Conservation (phyloP, 202 grass and related monocot species). For the Miscanthus sacchariflorus region DNA sequence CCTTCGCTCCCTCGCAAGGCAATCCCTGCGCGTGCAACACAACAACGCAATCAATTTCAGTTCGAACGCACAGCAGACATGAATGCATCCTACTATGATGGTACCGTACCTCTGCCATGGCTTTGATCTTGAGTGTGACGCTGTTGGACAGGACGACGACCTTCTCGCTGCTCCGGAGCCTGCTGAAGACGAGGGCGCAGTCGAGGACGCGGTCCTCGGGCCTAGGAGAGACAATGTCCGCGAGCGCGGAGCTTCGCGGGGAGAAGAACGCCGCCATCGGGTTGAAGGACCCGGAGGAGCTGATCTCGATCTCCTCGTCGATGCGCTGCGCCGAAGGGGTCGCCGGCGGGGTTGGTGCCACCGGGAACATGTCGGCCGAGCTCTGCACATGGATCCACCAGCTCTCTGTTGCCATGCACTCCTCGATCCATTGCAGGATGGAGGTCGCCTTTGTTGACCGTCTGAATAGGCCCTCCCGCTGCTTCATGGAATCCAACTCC, state of each 20-base stretch:
- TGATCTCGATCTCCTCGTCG: slow-evolving; percentile 27
- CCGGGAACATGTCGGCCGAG: slow-evolving; percentile 63
- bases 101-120: slow-evolving; percentile 84
- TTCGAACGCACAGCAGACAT: not conserved
- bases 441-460: slow-evolving; percentile 71
- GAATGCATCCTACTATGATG: no score
- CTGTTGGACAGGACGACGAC: slow-evolving; percentile 76
- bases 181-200: slow-evolving; percentile 67
- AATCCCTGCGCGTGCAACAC: slow-evolving; percentile 51
- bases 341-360: slow-evolving; percentile 73
- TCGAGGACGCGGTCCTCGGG: slow-evolving; percentile 79
- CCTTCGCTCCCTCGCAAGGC: slow-evolving; percentile 73
- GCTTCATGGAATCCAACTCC: slow-evolving; percentile 87
- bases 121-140: slow-evolving; percentile 88
- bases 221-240: slow-evolving; percentile 64
- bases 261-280: slow-evolving; percentile 50
- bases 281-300: slow-evolving; percentile 52
- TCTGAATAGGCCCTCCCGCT: slow-evolving; percentile 70
- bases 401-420: slow-evolving; percentile 74
- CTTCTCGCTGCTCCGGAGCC: slow-evolving; percentile 46
- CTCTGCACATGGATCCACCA: slow-evolving; percentile 97
- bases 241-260: slow-evolving; percentile 44
- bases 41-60: not conserved
- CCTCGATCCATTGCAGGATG: slow-evolving; percentile 81
- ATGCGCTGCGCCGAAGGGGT: slow-evolving; percentile 57